Evolutionary conservation across 306 rosid species (phyloP).

Genomic region (Arachis hypogaea): DNA sequence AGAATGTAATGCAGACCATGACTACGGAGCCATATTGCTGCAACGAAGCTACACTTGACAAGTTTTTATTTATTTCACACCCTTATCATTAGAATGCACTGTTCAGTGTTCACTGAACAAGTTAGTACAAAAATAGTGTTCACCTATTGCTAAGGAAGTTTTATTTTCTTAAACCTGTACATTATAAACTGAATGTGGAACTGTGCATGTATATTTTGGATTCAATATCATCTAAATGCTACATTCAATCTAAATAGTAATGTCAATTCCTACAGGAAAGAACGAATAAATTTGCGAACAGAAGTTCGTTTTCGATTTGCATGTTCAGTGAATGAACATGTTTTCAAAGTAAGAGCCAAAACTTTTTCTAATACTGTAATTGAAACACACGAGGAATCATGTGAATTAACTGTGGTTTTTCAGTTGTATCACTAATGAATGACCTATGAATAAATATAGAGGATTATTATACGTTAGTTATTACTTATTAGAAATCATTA

Average conservation of each 20-base stretch:
- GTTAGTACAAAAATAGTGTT: slow-evolving; percentile 34
- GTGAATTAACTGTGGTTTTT: too few relatives aligned
- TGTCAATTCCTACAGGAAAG: slow-evolving; percentile 6
- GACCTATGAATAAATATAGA: too few relatives aligned
- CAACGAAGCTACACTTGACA: background rate
- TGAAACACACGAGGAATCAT: too few relatives aligned
- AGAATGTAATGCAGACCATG: slow-evolving; percentile 17
- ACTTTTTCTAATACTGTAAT: too few relatives aligned
- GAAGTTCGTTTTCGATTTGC: background rate
- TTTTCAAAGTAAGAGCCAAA: background rate
- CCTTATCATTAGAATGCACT: slow-evolving; percentile 31
- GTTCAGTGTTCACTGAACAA: slow-evolving; percentile 1
- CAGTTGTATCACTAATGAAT: too few relatives aligned
- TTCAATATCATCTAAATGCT: slow-evolving; percentile 23
- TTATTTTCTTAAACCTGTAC: slow-evolving; percentile 3
- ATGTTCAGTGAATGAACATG: background rate
- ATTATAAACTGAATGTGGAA: slow-evolving; percentile 14
- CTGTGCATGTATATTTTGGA: slow-evolving; percentile 16
- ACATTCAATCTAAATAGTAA: background rate
- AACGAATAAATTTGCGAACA: background rate
- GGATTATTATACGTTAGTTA: too few relatives aligned
- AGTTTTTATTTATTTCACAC: background rate
- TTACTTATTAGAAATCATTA: too few relatives aligned
- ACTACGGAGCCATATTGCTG: slow-evolving; percentile 11
- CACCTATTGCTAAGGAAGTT: slow-evolving; percentile 19